Conservation (phyloP, 2,329 filamentous ascomycete genomes). For the Remersonia thermophila region DNA sequence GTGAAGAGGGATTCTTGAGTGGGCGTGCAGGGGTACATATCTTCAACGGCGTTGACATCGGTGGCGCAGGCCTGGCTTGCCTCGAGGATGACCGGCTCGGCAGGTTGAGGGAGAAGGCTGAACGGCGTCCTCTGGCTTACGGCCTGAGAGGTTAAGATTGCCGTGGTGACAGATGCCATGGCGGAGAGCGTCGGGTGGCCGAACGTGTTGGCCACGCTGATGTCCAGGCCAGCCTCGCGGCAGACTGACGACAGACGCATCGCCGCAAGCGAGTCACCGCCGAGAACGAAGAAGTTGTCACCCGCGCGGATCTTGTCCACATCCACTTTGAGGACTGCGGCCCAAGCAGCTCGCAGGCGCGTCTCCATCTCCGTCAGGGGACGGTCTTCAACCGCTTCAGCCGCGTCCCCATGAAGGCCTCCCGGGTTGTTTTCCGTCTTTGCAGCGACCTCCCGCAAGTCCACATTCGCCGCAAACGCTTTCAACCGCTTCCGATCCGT, state of each 20-base stretch:
- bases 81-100: constrained; percentile 25
- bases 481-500: constrained; percentile 29
- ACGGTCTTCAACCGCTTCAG: not conserved
- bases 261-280: constrained; percentile 39
- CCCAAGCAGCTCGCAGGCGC: constrained; percentile 24
- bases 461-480: constrained; percentile 21
- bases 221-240: constrained; percentile 25
- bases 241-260: constrained; percentile 36
- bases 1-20: constrained; percentile 44
- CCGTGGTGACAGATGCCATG: constrained; percentile 28
- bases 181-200: constrained; percentile 29
- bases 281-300: constrained; percentile 36
- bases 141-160: constrained; percentile 3
- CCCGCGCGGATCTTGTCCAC: constrained; percentile 20
- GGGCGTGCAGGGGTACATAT: constrained; percentile 42
- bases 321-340: constrained; percentile 10
- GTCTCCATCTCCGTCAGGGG: constrained; percentile 22
- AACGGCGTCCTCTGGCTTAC: constrained; percentile 22
- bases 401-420: too few relatives aligned
- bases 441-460: constrained; percentile 1
- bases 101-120: constrained; percentile 26
- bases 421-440: not conserved
- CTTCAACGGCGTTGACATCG: constrained; percentile 27
- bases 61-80: constrained; percentile 29
- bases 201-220: constrained; percentile 36